phyloP scores from a whole-genome alignment of 768 basidiomycete species.

The Crassisporium funariophilum region DNA sequence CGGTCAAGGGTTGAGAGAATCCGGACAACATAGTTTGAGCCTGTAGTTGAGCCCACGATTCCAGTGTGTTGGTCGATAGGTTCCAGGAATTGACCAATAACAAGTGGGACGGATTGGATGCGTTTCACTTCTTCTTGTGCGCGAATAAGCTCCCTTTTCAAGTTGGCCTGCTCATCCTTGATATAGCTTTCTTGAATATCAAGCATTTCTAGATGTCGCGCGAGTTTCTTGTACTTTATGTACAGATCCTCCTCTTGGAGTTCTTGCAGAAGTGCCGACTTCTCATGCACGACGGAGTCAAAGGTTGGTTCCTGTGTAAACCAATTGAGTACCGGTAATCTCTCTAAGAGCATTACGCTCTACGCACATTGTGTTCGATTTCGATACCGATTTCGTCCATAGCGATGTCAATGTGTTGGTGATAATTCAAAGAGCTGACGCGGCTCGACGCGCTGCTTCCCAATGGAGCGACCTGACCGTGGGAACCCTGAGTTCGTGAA shows the following conservation, averaged over 20 bases:
- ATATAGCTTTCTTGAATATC: constrained; percentile 96
- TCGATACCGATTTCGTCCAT: constrained; percentile 95
- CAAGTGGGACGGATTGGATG: constrained; percentile 97
- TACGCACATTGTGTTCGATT: constrained; percentile 72
- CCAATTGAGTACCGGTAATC: constrained; percentile 5
- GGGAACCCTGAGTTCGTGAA: constrained; percentile 29
- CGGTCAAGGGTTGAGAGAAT: constrained; percentile 97
- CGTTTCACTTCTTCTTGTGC: constrained; percentile 99
- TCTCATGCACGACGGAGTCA: constrained; percentile 85
- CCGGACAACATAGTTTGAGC: constrained; percentile 96
- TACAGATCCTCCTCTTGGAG: constrained; percentile 94
- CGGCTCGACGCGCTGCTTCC: constrained; percentile 46
- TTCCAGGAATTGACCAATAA: constrained; percentile 99
- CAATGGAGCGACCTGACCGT: constrained; percentile 35
- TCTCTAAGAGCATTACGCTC: background rate
- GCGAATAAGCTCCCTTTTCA: constrained; percentile 96
- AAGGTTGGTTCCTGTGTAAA: constrained; percentile 83
- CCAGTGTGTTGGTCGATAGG: constrained; percentile 97
- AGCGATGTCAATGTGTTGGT: constrained; percentile 26
- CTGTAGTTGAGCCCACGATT: constrained; percentile 97
- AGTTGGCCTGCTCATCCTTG: constrained; percentile 97
- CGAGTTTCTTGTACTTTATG: constrained; percentile 95
- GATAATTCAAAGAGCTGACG: constrained; percentile 42
- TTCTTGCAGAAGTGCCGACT: constrained; percentile 83
- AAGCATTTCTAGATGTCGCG: constrained; percentile 93